Conservation (phyloP, 768 basidiomycete species). For the Cantharellus cinnabarinus region DNA sequence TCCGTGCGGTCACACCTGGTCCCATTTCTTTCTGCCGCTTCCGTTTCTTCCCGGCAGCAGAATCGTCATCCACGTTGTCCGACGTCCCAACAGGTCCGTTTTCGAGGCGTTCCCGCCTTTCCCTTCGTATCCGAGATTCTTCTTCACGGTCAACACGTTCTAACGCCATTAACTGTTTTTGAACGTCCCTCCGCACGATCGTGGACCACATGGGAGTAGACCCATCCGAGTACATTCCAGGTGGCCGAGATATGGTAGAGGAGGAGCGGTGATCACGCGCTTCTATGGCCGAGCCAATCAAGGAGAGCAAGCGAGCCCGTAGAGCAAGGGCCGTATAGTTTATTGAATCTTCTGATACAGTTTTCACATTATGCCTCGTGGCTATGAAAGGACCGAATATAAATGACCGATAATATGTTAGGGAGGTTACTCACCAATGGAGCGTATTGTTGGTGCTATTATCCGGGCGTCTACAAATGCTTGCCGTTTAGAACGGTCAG, state of each 20-base stretch:
- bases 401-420: not conserved
- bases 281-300: slow-evolving; percentile 44
- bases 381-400: slow-evolving; percentile 13
- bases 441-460: slow-evolving; percentile 46
- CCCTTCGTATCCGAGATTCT: slow-evolving; percentile 49
- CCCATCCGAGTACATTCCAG: slow-evolving; percentile 32
- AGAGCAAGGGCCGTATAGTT: slow-evolving; percentile 66
- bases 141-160: slow-evolving; percentile 73
- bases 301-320: slow-evolving; percentile 49
- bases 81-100: slow-evolving; percentile 33
- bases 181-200: slow-evolving; percentile 54
- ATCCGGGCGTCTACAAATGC: slow-evolving; percentile 49
- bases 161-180: slow-evolving; percentile 52
- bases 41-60: slow-evolving; percentile 34
- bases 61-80: slow-evolving; percentile 37
- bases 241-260: slow-evolving; percentile 44
- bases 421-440: slow-evolving; percentile 18
- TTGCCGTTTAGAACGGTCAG: slow-evolving; percentile 66
- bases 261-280: slow-evolving; percentile 51
- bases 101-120: slow-evolving; percentile 49
- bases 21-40: slow-evolving; percentile 69
- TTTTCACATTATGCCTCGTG: slow-evolving; percentile 43
- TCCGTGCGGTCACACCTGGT: slow-evolving; percentile 64
- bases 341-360: slow-evolving; percentile 48
- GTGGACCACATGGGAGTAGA: slow-evolving; percentile 63